Conservation (phyloP, 2,329 filamentous ascomycete species). For the Sclerotinia glacialis region DNA sequence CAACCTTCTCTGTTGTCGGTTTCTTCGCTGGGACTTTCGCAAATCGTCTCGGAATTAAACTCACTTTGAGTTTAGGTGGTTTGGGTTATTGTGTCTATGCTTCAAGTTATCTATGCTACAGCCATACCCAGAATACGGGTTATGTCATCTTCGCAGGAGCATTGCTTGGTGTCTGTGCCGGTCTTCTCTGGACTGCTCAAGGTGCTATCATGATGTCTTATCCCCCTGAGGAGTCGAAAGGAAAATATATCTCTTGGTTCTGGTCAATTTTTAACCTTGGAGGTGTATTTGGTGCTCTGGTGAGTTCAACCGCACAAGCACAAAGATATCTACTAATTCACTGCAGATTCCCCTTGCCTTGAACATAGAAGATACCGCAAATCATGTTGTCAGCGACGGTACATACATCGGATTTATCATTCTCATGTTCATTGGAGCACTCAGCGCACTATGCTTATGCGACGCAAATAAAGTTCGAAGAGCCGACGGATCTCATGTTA, state of each 20-base stretch:
- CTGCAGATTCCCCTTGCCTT: constrained; percentile 63
- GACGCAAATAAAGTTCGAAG: constrained; percentile 63
- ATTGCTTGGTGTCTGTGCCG: constrained; percentile 73
- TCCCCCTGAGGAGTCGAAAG: constrained; percentile 74
- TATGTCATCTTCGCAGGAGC: constrained; percentile 74
- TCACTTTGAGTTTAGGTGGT: constrained; percentile 67
- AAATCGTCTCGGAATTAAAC: constrained; percentile 68
- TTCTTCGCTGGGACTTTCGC: constrained; percentile 71
- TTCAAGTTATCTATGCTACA: constrained; percentile 50
- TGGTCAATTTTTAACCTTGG: constrained; percentile 94
- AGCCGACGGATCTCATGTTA: constrained; percentile 72
- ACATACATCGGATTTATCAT: constrained; percentile 82
- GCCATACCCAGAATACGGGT: constrained; percentile 41
- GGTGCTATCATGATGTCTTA: constrained; percentile 87
- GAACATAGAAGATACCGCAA: constrained; percentile 57
- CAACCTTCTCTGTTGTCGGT: constrained; percentile 54
- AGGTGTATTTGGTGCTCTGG: constrained; percentile 74
- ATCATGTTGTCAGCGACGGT: constrained; percentile 59
- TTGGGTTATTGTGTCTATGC: constrained; percentile 73
- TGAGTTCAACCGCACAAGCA: constrained; percentile 32
- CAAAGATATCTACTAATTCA: background rate
- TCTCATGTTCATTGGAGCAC: constrained; percentile 68
- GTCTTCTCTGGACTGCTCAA: constrained; percentile 76
- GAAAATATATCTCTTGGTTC: constrained; percentile 82
- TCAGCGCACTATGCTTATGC: constrained; percentile 67